A percentile compares a stretch with the other conserved stretches of the same genome.
Evolutionary conservation across 345 rosid genomes (phyloP).

Genomic region (Arabidopsis suecica): DNA sequence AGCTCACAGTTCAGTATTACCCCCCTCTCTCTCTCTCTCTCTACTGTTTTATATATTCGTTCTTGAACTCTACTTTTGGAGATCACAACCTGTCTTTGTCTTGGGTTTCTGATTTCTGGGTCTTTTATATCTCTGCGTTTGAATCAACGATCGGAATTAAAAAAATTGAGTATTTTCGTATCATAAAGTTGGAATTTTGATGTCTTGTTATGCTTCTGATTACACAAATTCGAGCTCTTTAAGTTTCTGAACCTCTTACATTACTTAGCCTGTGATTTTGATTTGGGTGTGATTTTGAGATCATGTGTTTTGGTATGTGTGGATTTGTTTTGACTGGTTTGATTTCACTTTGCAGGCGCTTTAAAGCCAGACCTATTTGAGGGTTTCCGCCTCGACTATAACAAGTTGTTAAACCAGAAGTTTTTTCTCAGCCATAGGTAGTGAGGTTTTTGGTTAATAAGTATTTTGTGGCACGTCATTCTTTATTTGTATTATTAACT

Average conservation of each 20-base stretch:
- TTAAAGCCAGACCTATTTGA: slow-evolving; percentile 88
- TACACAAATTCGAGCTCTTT: neutral
- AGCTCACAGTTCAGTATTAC: slow-evolving; percentile 63
- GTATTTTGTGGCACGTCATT: neutral
- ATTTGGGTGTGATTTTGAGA: neutral
- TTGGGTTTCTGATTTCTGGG: neutral
- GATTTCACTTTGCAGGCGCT: slow-evolving; percentile 60
- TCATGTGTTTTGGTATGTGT: neutral
- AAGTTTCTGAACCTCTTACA: no score
- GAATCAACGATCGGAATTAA: neutral
- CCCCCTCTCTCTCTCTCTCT: neutral
- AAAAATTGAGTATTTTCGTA: neutral
- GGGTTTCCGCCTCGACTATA: slow-evolving; percentile 83
- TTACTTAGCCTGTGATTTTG: neutral
- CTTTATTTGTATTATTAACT: neutral
- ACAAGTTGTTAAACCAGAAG: slow-evolving; percentile 72
- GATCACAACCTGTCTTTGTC: neutral
- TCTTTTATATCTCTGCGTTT: neutral
- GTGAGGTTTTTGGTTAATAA: neutral
- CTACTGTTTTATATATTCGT: neutral
- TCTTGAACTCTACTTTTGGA: neutral
- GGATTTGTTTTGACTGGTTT: slow-evolving; percentile 1
- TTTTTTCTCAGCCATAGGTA: slow-evolving; percentile 83
- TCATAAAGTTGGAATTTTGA: neutral
- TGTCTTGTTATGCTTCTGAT: neutral